Base-by-base conservation (phyloP, 163 green algal species). In the Scenedesmus sp. region DNA sequence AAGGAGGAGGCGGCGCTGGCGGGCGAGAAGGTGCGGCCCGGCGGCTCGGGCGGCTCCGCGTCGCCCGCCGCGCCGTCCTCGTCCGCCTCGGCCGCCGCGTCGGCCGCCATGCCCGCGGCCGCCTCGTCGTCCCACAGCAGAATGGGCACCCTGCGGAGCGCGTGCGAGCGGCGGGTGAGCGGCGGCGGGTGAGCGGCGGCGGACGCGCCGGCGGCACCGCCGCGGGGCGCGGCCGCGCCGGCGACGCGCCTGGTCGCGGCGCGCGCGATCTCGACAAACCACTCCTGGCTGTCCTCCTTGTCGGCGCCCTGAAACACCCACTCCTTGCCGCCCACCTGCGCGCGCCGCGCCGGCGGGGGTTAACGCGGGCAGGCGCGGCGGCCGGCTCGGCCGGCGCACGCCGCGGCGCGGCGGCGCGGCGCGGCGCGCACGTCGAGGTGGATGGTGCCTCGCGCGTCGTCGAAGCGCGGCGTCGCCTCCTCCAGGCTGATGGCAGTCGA, bases 261-360 rank as follows among this genome's bases (percentile, higher is more conserved):
- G 26, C 75, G 42, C 7, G 83, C 83, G 4, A 87, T 81, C 14
- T 70, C 79, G 51, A 87, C 79, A 48, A 87, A 87, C 83, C 83
- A 87, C 34, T 86, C 83, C 33, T 84, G 78, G 0, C 67, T 62
- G 45, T 84, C 78, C 31, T 87, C 83, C 36, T 81, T 81, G 62
- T 75, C 69, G 28, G 26, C 33, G 20, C 56, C 74, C 11, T 77
- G 47, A 33, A 87, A 76, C 62, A 86, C 79, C 45, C 77, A 84
- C 80, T 87, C 83, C 60, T 83, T 80, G 79, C 83, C 79, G 50
- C 51, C 20, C 26, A 86, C 76, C 60, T 82, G 74, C 65, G 64
- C n/a, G n/a, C 20, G 22, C 11, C 51, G 18, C 6, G 34, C 17
- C 36, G 36, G 5, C 36, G 54, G 36, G 34, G 13, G 29, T 0